Percentiles rank a stretch among this genome's conserved stretches.
phyloP scores from a whole-genome alignment of 495 filamentous ascomycete species.

The Annulohypoxylon stygium region DNA sequence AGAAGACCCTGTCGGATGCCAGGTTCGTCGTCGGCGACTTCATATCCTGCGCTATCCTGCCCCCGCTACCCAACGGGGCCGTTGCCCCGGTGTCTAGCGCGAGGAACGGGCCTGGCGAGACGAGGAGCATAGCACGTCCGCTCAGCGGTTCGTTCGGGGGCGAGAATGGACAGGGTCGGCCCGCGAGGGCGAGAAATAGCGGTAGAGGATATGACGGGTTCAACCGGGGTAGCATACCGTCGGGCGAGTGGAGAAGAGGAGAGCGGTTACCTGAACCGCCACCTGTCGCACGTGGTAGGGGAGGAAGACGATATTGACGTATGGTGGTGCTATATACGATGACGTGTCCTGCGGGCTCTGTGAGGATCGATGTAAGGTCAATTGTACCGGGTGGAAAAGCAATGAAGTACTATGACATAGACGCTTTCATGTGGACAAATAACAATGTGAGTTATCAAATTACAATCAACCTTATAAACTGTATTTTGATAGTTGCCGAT shows the following conservation, averaged over 20 bases:
- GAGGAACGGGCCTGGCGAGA: slow-evolving; percentile 54
- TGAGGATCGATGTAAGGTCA: slow-evolving; percentile 1
- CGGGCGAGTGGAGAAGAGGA: slow-evolving; percentile 71
- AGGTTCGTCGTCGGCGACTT: slow-evolving; percentile 91
- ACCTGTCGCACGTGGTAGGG: slow-evolving; percentile 41
- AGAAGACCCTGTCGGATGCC: slow-evolving; percentile 79
- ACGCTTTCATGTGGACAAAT: slow-evolving; percentile 18
- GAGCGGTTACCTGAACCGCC: slow-evolving; percentile 65
- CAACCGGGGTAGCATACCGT: slow-evolving; percentile 57
- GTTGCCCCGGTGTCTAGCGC: slow-evolving; percentile 68
- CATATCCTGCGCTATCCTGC: slow-evolving; percentile 82
- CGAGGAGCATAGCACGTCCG: slow-evolving; percentile 56
- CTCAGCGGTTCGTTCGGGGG: slow-evolving; percentile 53
- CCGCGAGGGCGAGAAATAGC: slow-evolving; percentile 55
- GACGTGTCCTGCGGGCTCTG: slow-evolving; percentile 1
- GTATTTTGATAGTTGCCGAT: background rate
- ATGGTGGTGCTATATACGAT: slow-evolving; percentile 24
- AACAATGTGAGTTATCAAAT: slow-evolving; percentile 32
- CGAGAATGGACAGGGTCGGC: slow-evolving; percentile 32
- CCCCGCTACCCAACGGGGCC: slow-evolving; percentile 78
- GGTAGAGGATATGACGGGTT: slow-evolving; percentile 43
- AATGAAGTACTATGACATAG: slow-evolving; percentile 24
- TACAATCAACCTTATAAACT: background rate
- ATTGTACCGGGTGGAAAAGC: background rate
- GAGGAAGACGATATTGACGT: slow-evolving; percentile 53